Percentiles rank a stretch among this genome's conserved stretches.
Conservation (phyloP, 2,329 filamentous ascomycete genomes). For the Aulographum hederae region DNA sequence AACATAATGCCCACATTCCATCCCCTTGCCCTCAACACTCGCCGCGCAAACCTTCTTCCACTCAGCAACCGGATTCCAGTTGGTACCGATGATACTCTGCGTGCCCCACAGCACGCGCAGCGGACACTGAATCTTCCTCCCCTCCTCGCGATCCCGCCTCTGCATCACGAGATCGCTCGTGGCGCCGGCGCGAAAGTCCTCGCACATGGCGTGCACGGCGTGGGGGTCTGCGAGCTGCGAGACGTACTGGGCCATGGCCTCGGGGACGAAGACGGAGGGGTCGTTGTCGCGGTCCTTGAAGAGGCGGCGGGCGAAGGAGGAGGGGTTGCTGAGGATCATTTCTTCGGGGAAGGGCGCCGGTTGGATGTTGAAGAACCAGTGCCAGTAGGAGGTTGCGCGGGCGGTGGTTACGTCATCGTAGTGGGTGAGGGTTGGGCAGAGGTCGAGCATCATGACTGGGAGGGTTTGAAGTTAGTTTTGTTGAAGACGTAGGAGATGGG, state of each 20-base stretch:
- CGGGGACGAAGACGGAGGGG: slow-evolving; percentile 13
- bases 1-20: too few relatives aligned
- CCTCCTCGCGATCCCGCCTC: slow-evolving; percentile 23
- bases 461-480: too few relatives aligned
- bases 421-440: too few relatives aligned
- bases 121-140: slow-evolving; percentile 26
- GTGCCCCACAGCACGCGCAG: slow-evolving; percentile 33
- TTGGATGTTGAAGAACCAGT: slow-evolving; percentile 43
- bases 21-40: too few relatives aligned
- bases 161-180: slow-evolving; percentile 34
- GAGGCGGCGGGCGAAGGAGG: slow-evolving; percentile 18
- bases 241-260: slow-evolving; percentile 23
- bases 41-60: too few relatives aligned
- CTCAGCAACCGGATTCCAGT: too few relatives aligned
- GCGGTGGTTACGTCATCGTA: slow-evolving; percentile 27
- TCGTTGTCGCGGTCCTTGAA: slow-evolving; percentile 17
- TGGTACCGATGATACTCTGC: too few relatives aligned
- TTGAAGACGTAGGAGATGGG: too few relatives aligned
- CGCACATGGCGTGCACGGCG: slow-evolving; percentile 30
- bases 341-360: slow-evolving; percentile 31
- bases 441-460: too few relatives aligned
- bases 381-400: slow-evolving; percentile 32
- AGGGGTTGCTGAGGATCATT: slow-evolving; percentile 21
- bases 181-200: slow-evolving; percentile 37
- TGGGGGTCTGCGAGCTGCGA: slow-evolving; percentile 21